A percentile compares a stretch with the other conserved stretches of the same genome.
Conservation (phyloP, 2,329 filamentous ascomycete genomes). For the Penicillium brevicompactum region DNA sequence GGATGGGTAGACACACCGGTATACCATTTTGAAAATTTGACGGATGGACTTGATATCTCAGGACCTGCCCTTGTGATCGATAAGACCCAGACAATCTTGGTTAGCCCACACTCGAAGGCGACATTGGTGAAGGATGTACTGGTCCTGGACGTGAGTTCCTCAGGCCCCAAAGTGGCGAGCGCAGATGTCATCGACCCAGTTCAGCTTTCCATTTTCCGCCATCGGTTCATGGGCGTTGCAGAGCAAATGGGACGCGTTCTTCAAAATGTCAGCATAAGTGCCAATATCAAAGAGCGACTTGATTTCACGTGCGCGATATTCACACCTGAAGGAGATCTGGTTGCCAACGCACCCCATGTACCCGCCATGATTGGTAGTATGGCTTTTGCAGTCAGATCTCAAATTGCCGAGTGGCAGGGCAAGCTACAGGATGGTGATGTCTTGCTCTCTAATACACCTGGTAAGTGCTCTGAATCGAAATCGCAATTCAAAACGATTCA, state of each 20-base stretch:
- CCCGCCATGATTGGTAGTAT: conserved; percentile 71
- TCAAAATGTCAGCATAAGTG: conserved; percentile 68
- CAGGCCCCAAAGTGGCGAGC: conserved; percentile 24
- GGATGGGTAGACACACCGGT: conserved; percentile 8
- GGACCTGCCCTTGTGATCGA: conserved; percentile 35
- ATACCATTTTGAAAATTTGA: neutral
- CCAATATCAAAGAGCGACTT: conserved; percentile 81
- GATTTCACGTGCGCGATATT: conserved; percentile 82
- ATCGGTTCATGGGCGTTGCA: conserved; percentile 81
- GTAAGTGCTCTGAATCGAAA: conserved; percentile 51
- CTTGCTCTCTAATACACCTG: conserved; percentile 69
- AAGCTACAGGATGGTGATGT: conserved; percentile 74
- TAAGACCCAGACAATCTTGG: conserved; percentile 48
- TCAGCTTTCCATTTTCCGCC: conserved; percentile 74
- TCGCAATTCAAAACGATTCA: neutral
- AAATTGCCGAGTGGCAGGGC: conserved; percentile 72
- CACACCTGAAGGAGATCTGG: conserved; percentile 69
- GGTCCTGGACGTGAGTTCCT: conserved; percentile 36
- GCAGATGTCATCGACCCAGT: conserved; percentile 69
- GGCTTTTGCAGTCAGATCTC: conserved; percentile 74
- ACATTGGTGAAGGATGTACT: conserved; percentile 36
- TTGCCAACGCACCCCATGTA: conserved; percentile 68
- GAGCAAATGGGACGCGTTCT: conserved; percentile 79
- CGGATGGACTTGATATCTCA: neutral
- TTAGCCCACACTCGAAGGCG: conserved; percentile 38